Conservation (phyloP, 2,329 filamentous ascomycete species). For the Byssothecium circinans region DNA sequence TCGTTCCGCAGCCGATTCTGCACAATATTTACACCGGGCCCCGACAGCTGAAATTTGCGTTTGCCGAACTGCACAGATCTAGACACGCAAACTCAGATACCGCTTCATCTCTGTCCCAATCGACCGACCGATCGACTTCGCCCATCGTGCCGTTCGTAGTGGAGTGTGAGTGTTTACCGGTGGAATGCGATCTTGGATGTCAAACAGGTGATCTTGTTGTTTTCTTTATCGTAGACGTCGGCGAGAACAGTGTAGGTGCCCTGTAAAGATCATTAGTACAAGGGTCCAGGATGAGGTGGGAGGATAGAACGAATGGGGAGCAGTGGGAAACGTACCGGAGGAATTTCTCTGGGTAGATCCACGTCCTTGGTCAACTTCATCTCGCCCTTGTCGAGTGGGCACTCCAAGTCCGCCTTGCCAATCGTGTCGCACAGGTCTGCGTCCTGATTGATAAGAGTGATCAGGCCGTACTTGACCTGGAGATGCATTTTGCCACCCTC, state of each 20-base stretch:
- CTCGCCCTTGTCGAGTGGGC: conserved; percentile 80
- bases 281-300: background rate
- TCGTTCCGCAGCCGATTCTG: conserved; percentile 36
- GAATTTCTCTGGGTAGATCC: conserved; percentile 81
- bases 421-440: conserved; percentile 89
- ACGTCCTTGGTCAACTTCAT: conserved; percentile 77
- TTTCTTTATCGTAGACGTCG: conserved; percentile 76
- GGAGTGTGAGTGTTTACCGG: conserved; percentile 33
- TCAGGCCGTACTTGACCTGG: conserved; percentile 90
- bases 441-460: conserved; percentile 79
- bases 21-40: conserved; percentile 39
- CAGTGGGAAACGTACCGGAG: conserved; percentile 66
- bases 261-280: conserved; percentile 49
- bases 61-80: conserved; percentile 33
- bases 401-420: conserved; percentile 82
- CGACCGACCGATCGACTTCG: conserved; percentile 4
- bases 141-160: conserved; percentile 8
- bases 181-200: conserved; percentile 70
- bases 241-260: conserved; percentile 88
- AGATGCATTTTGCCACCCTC: conserved; percentile 80
- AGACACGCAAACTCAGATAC: conserved; percentile 20
- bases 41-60: conserved; percentile 37
- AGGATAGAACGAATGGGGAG: background rate
- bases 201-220: conserved; percentile 81
- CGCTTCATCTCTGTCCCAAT: conserved; percentile 2